Base-by-base conservation (phyloP, 1,284 basidiomycete genomes). In the Boletus semigastroideus region DNA sequence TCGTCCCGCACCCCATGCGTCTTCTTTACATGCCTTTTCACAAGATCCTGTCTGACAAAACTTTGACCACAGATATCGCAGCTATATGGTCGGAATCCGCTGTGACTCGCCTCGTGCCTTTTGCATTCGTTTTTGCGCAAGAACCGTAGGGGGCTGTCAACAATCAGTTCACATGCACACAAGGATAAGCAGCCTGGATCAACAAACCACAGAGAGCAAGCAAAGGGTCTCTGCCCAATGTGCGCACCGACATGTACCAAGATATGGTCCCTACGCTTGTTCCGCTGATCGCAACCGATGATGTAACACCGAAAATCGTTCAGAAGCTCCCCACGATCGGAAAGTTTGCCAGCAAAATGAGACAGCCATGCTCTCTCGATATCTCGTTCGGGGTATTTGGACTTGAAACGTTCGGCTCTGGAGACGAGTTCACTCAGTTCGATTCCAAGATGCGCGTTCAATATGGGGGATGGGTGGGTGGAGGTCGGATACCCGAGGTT, bases 41-140 rank as follows among this genome's bases (percentile, higher is more conserved):
- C 71, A 34, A 87, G 73, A 61, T 87, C 84, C 61, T 82, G 81
- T 36, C 84, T 79, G 45, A 80, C 79, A 53, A 86, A 87, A 38
- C 76, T 75, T 50, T 75, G 74, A 30, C 72, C 71, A 52, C 85
- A 87, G 36, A 80, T 66, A 42, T 73, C 59, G 55, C 85, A 87
- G 28, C 71, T 69, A 57, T 77, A 85, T 6, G 84, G 84, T 55
- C 81, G 77, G 41, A 68, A 65, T 11, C 80, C 80, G 9, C 72
- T 76, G 60, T 88, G 85, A 54, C 79, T 82, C 19, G 79, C 73
- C 64, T 85, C 83, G 56, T 87, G 85, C 33, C 86, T 77, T 62
- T 85, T 87, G 71, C 83, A 85, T 65, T 87, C 86, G 61, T 87
- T 87, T 65, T 84, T 86, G 53, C 85, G 79, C 51, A 86, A 64